A percentile compares a stretch with the other conserved stretches of the same genome.
These are phyloP conservation scores for Mortierella polycephala DNA, from an alignment of 371 early-diverging fungal genomes.

Conservation along the genomic window DNA sequence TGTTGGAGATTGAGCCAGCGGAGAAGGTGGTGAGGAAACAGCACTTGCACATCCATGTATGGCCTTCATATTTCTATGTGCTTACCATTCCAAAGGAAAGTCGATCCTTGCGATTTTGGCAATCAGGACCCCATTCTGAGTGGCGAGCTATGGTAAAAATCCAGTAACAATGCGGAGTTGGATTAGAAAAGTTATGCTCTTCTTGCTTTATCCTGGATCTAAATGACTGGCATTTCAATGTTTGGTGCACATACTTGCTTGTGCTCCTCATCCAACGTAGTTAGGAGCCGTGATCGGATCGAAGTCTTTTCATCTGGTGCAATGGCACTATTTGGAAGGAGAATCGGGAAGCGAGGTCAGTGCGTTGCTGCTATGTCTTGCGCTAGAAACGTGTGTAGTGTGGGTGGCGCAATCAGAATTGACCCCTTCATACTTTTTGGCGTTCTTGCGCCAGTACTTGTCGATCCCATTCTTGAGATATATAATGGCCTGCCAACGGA, in stretches of 20 bases:
- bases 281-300: slow-evolving; percentile 69
- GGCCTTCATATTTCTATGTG: neutral
- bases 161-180: no score
- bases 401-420: neutral
- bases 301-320: slow-evolving; percentile 72
- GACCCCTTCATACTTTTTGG: slow-evolving; percentile 73
- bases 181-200: neutral
- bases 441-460: slow-evolving; percentile 88
- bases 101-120: slow-evolving; percentile 85
- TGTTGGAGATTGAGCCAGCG: slow-evolving; percentile 1
- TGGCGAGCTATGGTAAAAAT: slow-evolving; percentile 64
- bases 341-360: neutral
- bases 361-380: neutral
- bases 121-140: slow-evolving; percentile 78
- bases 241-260: slow-evolving; percentile 62
- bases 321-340: slow-evolving; percentile 63
- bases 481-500: slow-evolving; percentile 85
- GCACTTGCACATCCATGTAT: neutral
- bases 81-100: slow-evolving; percentile 84
- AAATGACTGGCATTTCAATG: neutral
- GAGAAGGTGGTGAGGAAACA: neutral
- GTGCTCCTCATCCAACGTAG: slow-evolving; percentile 73
- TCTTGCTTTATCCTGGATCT: neutral
- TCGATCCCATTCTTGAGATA: slow-evolving; percentile 91
- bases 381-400: no score